These are phyloP conservation scores for Dioscorea zingiberensis DNA, from an alignment of 106 monocot genomes.

Conservation along the genomic window DNA sequence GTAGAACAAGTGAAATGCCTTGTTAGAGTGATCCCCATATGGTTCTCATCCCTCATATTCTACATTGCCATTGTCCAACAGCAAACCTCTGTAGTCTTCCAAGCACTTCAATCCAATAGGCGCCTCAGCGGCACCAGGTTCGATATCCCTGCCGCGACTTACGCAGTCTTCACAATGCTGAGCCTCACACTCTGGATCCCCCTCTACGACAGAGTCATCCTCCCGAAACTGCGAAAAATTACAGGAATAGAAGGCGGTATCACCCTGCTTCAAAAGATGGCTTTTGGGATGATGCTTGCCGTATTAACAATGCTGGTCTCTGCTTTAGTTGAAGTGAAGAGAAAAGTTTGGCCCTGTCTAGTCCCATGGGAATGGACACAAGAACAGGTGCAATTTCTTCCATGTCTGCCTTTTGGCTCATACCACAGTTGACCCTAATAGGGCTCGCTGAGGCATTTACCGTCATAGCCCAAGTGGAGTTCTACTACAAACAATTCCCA, in stretches of 20 bases:
- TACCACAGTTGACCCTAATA: constrained; percentile 33
- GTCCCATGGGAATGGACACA: no score
- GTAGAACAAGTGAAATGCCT: constrained; percentile 56
- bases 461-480: constrained; percentile 43
- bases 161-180: constrained; percentile 41
- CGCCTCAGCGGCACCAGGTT: constrained; percentile 33
- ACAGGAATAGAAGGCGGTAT: constrained; percentile 36
- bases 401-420: constrained; percentile 42
- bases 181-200: constrained; percentile 47
- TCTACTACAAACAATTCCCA: constrained; percentile 57
- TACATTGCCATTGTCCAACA: constrained; percentile 42
- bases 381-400: constrained; percentile 17
- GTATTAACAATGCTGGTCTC: constrained; percentile 31
- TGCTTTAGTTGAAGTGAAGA: constrained; percentile 20
- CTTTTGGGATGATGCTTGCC: constrained; percentile 39
- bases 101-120: constrained; percentile 41
- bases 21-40: constrained; percentile 38
- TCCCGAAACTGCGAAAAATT: constrained; percentile 23
- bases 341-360: constrained; percentile 23
- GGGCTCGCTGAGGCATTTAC: constrained; percentile 52
- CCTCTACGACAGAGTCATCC: constrained; percentile 44
- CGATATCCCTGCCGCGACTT: constrained; percentile 55
- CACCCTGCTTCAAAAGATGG: constrained; percentile 45
- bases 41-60: constrained; percentile 44
- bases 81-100: constrained; percentile 33